Base-by-base conservation (phyloP, 805 yeast genomes). In the Kuraishia ogatae region DNA sequence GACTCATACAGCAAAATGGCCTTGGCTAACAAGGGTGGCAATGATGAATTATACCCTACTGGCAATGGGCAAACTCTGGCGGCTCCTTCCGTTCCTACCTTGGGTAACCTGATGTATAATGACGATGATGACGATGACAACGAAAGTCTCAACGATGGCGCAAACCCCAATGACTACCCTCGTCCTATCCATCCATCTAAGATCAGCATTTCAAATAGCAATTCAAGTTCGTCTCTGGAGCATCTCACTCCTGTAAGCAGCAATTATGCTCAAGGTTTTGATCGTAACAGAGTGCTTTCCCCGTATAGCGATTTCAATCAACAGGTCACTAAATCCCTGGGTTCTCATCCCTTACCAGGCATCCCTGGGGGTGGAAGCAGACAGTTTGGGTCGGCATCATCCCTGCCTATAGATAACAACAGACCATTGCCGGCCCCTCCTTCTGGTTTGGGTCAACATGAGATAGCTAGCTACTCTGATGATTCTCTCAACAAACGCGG, bases 301-400 rank as follows among this genome's bases (percentile, higher is more conserved):
- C 74, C 75, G 48, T 70, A 68, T 57, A 62, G 72, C 2, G 71
- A 65, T 26, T 70, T 69, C 62, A 65, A 69, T 53, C 60, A 60
- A 13, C 64, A 68, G 43, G 66, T 63, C 55, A 63, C 61, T 21
- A 61, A 60, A 26, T 61, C 71, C 1, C 61, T 69, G 59, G 61
- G 64, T 19, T 47, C 49, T 11, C 49, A 22, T 47, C 20, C 22
- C 0, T 55, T 48, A 21, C 48, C 49, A 4, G 54, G 50, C 13
- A 39, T 17, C 19, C 52, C 48, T 13, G 21, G 48, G 13, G 20
- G 43, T 17, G 35, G 23, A 21, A 48, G 28, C 10, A 35, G 43
- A 35, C 43, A 10, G n/a, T 35, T 8, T 17, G 43, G 17, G 6
- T 35, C 43, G 17, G 13, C 43, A 35, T 35, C 43, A 35, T 35